Conservation (phyloP, 2,329 filamentous ascomycete species). For the Ceratocystis huliohia region DNA sequence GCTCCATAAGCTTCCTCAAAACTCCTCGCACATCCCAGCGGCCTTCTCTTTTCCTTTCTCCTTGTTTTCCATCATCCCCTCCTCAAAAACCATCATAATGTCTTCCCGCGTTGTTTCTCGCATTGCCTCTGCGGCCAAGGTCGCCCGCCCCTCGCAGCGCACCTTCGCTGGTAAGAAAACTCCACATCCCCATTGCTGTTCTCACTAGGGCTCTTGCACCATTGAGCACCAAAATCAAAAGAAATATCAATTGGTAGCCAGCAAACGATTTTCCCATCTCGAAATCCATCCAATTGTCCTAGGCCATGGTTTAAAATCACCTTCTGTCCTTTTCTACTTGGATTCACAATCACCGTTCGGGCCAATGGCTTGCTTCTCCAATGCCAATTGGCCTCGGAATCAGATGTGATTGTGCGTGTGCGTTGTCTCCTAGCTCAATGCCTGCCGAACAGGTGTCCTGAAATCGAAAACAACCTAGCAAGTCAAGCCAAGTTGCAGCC, state of each 20-base stretch:
- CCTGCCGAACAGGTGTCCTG: slow-evolving; percentile 19
- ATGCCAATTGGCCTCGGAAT: slow-evolving; percentile 6
- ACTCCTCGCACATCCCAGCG: slow-evolving; percentile 22
- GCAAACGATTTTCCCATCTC: not conserved
- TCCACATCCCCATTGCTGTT: slow-evolving; percentile 17
- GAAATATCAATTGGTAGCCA: slow-evolving; percentile 17
- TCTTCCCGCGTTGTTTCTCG: slow-evolving; percentile 22
- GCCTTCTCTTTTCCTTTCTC: slow-evolving; percentile 21
- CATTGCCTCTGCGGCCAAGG: slow-evolving; percentile 22
- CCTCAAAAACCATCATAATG: slow-evolving; percentile 21
- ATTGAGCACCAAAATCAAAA: slow-evolving; percentile 13
- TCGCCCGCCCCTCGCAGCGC: slow-evolving; percentile 21
- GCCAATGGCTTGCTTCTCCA: slow-evolving; percentile 15
- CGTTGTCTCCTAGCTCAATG: not conserved
- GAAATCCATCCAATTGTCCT: slow-evolving; percentile 17
- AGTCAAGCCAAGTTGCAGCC: not conserved
- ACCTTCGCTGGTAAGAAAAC: slow-evolving; percentile 22
- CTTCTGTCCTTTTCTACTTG: not conserved
- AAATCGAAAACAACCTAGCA: slow-evolving; percentile 12
- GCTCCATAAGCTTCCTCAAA: slow-evolving; percentile 22
- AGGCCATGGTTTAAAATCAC: not conserved
- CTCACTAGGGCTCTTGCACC: slow-evolving; percentile 16
- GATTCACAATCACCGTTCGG: not conserved
- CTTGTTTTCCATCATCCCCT: slow-evolving; percentile 21
- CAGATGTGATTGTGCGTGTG: not conserved